Conservation (phyloP, 768 basidiomycete genomes). For the Lactarius akahatsu region DNA sequence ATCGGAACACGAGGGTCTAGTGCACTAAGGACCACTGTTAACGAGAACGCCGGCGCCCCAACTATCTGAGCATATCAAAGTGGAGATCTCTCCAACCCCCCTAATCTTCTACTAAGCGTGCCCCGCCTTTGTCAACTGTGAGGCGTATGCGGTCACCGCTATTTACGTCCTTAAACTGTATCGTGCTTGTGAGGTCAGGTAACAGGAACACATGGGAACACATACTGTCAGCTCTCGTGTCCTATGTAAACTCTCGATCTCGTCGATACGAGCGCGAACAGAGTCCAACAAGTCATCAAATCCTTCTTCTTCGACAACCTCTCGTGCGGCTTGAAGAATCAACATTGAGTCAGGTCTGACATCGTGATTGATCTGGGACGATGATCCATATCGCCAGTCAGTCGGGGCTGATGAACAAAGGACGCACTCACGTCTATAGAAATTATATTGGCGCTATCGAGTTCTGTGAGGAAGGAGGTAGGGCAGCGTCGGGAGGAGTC, state of each 20-base stretch:
- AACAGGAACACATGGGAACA: conserved; percentile 2
- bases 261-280: conserved; percentile 75
- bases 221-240: conserved; percentile 72
- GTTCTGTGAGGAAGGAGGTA: conserved; percentile 39
- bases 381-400: neutral
- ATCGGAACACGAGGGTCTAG: neutral
- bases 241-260: conserved; percentile 82
- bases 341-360: conserved; percentile 81
- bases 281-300: conserved; percentile 76
- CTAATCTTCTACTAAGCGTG: conserved; percentile 35
- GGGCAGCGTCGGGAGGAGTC: neutral
- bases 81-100: neutral
- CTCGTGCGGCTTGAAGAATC: conserved; percentile 67
- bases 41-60: neutral
- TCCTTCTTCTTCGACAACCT: conserved; percentile 69
- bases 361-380: conserved; percentile 63
- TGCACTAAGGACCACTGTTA: neutral
- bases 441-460: conserved; percentile 71
- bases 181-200: conserved; percentile 15
- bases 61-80: neutral
- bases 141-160: conserved; percentile 45
- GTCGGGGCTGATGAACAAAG: neutral
- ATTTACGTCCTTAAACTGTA: conserved; percentile 45
- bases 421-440: conserved; percentile 72
- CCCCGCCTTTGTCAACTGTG: conserved; percentile 57